Conservation (phyloP, 805 yeast genomes). For the Myxozyma mucilagina region DNA sequence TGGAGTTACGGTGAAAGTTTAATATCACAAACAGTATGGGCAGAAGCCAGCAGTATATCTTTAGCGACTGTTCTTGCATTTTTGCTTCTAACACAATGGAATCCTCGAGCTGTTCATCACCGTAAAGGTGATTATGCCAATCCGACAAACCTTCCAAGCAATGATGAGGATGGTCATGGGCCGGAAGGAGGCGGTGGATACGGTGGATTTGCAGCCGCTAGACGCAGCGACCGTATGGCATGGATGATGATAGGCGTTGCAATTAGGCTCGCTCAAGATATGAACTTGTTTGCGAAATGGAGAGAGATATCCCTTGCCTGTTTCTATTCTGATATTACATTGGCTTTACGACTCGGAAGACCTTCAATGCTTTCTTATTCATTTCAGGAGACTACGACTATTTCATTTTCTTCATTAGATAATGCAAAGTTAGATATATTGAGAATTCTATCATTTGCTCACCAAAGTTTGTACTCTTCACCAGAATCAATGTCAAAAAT, state of each 20-base stretch:
- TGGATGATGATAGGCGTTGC: conserved; percentile 93
- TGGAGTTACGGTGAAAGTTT: conserved; percentile 84
- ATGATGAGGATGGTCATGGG: conserved; percentile 30
- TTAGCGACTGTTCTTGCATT: conserved; percentile 86
- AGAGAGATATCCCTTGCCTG: conserved; percentile 78
- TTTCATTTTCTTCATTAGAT: conserved; percentile 62
- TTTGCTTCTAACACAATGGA: conserved; percentile 88
- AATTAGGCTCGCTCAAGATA: conserved; percentile 80
- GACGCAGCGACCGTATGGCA: conserved; percentile 85
- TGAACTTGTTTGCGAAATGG: conserved; percentile 74
- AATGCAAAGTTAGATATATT: conserved; percentile 77
- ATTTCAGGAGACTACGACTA: conserved; percentile 51
- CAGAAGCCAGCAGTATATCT: conserved; percentile 84
- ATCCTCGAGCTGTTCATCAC: conserved; percentile 89
- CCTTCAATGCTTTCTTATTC: conserved; percentile 76
- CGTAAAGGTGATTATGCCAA: conserved; percentile 71
- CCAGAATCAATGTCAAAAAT: conserved; percentile 41
- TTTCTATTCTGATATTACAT: conserved; percentile 77
- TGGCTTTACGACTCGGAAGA: conserved; percentile 79
- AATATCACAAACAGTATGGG: conserved; percentile 89
- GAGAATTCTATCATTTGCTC: conserved; percentile 77
- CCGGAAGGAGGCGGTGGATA: conserved; percentile 48
- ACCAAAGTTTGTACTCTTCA: conserved; percentile 72
- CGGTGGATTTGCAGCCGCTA: conserved; percentile 80
- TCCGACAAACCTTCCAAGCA: conserved; percentile 41